phyloP scores from a whole-genome alignment of 305 asterid genomes.

The Fraxinus platypoda region DNA sequence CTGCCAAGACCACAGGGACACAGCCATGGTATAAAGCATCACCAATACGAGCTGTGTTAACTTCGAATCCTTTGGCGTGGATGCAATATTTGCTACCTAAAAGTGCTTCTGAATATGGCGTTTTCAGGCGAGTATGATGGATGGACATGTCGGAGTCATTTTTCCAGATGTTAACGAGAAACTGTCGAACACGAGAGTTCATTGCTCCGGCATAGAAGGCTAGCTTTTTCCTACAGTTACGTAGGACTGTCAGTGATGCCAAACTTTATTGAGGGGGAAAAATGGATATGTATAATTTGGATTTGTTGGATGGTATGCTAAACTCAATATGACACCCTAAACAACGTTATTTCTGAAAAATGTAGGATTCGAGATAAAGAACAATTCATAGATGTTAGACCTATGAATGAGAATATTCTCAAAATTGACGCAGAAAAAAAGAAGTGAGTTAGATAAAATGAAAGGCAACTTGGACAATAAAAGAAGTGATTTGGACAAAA shows the following conservation, averaged over 20 bases:
- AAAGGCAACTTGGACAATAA: too few relatives aligned
- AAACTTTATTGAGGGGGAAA: not conserved
- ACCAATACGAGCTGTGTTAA: slow-evolving; percentile 82
- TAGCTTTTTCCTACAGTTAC: slow-evolving; percentile 47
- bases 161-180: slow-evolving; percentile 45
- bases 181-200: slow-evolving; percentile 66
- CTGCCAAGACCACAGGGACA: slow-evolving; percentile 77
- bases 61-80: slow-evolving; percentile 88
- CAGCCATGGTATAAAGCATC: slow-evolving; percentile 82
- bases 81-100: slow-evolving; percentile 75
- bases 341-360: too few relatives aligned
- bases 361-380: too few relatives aligned
- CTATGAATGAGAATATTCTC: too few relatives aligned
- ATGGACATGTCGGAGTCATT: slow-evolving; percentile 60
- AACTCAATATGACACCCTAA: too few relatives aligned
- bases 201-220: slow-evolving; percentile 90
- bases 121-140: slow-evolving; percentile 55
- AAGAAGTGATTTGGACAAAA: too few relatives aligned
- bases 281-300: too few relatives aligned
- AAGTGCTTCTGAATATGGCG: slow-evolving; percentile 71
- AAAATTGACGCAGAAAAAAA: too few relatives aligned
- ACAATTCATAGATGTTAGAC: too few relatives aligned
- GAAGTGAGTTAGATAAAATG: too few relatives aligned
- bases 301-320: too few relatives aligned
- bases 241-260: not conserved